Percentiles rank a stretch among this genome's conserved stretches.
Evolutionary conservation across 208 protist genomes (phyloP).

Genomic region (Naegleria lovaniensis): DNA sequence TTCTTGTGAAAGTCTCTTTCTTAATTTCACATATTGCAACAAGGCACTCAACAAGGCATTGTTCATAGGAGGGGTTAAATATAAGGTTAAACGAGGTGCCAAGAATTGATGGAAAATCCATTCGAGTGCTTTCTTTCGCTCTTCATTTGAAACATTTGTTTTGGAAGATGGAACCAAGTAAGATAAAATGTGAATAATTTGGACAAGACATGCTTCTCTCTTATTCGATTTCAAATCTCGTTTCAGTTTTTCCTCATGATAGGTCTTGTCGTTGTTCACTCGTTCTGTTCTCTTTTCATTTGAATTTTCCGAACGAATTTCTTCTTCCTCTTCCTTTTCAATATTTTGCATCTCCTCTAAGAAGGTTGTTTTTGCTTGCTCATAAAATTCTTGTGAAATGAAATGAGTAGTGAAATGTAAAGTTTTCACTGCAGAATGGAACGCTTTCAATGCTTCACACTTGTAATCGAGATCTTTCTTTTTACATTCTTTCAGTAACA

Average conservation of each 20-base stretch:
- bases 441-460: background rate
- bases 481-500: background rate
- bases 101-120: background rate
- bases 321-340: background rate
- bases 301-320: background rate
- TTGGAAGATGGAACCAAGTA: background rate
- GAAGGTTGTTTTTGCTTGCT: background rate
- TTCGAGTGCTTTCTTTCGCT: background rate
- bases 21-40: background rate
- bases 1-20: background rate
- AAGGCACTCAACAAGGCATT: background rate
- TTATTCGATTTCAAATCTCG: background rate
- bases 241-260: background rate
- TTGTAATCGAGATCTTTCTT: background rate
- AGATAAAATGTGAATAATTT: background rate
- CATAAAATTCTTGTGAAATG: background rate
- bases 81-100: background rate
- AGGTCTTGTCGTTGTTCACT: background rate
- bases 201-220: background rate
- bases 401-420: background rate
- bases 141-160: background rate
- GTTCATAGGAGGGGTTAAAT: background rate
- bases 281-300: background rate
- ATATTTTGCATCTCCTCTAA: background rate
- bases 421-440: background rate